Base-by-base conservation (phyloP, 192 early-diverging fungal genomes). In the Pilobolus umbonatus region DNA sequence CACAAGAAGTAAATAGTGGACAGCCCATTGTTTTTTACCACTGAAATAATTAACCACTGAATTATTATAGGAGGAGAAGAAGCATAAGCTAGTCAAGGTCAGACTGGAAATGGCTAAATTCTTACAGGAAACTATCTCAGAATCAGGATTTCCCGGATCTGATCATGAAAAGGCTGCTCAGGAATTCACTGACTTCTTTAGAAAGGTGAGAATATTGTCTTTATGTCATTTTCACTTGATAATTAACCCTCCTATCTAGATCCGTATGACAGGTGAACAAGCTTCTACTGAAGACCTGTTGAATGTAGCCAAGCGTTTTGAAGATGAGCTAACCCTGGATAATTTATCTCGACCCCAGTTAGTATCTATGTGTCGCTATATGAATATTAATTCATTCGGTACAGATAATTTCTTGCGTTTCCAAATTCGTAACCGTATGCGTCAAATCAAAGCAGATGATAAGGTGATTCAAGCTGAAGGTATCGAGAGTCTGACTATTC, bases 311-410 rank as follows among this genome's bases (percentile, higher is more conserved):
- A 84, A 86, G 38, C 85, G 89, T 49, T 96, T 98, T 66, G 88
- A 95, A 67, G 92, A 98, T 65, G 92, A 94, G 67, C 75, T 95
- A 55, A 96, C 93, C 0, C 79, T 98, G 60, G 92, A 91, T 71
- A 93, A 92, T 60, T 68, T 98, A 71, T 89, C 93, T 34, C 83
- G 94, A 34, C 94, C 93, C 32, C 96, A 98, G 74, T 83, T 98
- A 19, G 92, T 95, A 31, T 88, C 85, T 71, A 94, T 98, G 86
- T 89, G 88, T 65, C 85, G 89, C 53, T 98, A 91, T 78, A 93
- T 98, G 93, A 86, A 86, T 58, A 80, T 95, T 56, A 94, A 93
- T 50, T 88, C 91, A n/a, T 98, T 96, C 71, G 96, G 96, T 34
- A 95, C 93, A n/a, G 96, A 98, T 75, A 87, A 91, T 49, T 95